Conservation (phyloP, 1,139 yeast species). For the Kodamaea derodonti region DNA sequence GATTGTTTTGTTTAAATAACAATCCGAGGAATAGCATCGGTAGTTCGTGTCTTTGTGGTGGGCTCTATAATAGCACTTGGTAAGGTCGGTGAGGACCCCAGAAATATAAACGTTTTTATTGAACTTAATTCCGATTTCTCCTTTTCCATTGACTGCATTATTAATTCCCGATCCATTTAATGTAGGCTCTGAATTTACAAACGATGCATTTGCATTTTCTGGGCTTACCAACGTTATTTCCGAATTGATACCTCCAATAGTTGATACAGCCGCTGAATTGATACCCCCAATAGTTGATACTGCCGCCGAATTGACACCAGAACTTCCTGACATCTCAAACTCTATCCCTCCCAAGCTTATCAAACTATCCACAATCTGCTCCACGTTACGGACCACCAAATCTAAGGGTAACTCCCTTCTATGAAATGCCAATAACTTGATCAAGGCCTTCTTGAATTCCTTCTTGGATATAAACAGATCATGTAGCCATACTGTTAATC, state of each 20-base stretch:
- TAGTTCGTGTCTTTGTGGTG: constrained; percentile 17
- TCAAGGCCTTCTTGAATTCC: constrained; percentile 51
- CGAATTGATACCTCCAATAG: neutral
- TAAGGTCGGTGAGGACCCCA: constrained; percentile 38
- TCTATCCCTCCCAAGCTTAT: constrained; percentile 44
- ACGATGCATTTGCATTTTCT: no score
- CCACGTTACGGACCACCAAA: constrained; percentile 54
- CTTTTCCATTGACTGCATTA: constrained; percentile 7
- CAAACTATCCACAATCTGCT: constrained; percentile 47
- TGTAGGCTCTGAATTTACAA: no score
- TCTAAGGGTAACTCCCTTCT: constrained; percentile 51
- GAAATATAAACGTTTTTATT: constrained; percentile 20
- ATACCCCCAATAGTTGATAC: neutral
- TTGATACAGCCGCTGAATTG: neutral
- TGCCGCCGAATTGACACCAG: neutral
- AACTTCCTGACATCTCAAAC: constrained; percentile 12
- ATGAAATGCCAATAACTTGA: constrained; percentile 48
- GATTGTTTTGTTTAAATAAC: constrained; percentile 33
- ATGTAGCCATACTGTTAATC: constrained; percentile 47
- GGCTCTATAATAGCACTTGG: constrained; percentile 35
- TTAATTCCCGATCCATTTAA: constrained; percentile 15
- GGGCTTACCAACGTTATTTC: constrained; percentile 7
- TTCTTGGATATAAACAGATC: constrained; percentile 46
- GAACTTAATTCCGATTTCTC: constrained; percentile 22
- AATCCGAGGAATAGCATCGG: constrained; percentile 38